Base-by-base conservation (phyloP, 495 filamentous ascomycete genomes). In the Cladorrhinum samala region DNA sequence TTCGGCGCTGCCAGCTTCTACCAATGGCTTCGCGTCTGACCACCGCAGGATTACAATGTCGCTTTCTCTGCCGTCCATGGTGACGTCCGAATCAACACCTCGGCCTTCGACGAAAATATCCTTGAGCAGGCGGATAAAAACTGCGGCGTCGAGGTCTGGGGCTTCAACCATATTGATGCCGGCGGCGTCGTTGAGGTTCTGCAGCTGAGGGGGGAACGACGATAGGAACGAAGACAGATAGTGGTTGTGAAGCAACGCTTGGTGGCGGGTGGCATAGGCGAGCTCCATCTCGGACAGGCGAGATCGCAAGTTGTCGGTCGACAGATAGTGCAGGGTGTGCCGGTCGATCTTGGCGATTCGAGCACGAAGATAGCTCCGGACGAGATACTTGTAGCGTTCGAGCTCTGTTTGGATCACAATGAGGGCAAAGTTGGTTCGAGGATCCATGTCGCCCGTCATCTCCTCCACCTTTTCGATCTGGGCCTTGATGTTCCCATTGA, bases 341-440 rank as follows among this genome's bases (percentile, higher is more conserved):
- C 77, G 78, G 63, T 90, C 84, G 62, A 90, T 88, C 79, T 98
- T 98, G 17, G 89, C 78, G 38, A 98, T 83, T 24, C 93, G 77
- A n/a, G 86, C 81, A 44, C 93, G 80, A 39, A 97, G 75, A 54
- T 89, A 85, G n/a, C 83, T 86, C 52, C 93, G 83, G 33, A 96
- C 77, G 33, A 97, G 76, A 64, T 86, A 97, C 74, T 95, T 95
- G 68, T 86, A 92, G 37, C 93, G 77, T 68, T 95, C 88, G 46
- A 97, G 83, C 75, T 98, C 93, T 21, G 94, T 97, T 75, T 98
- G 93, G 51, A 96, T 83, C 56, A 98, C 85, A 43, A 96, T 94
- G 58, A 97, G 85, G 56, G 79, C 81, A 66, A 98, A 94, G 68
- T 94, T 96, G 51, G 88, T 83, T 61, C 84, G 91, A 9, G 90